These are phyloP conservation scores for Sphaerulina populicola DNA, from an alignment of 2,329 filamentous ascomycete genomes.

Conservation along the genomic window DNA sequence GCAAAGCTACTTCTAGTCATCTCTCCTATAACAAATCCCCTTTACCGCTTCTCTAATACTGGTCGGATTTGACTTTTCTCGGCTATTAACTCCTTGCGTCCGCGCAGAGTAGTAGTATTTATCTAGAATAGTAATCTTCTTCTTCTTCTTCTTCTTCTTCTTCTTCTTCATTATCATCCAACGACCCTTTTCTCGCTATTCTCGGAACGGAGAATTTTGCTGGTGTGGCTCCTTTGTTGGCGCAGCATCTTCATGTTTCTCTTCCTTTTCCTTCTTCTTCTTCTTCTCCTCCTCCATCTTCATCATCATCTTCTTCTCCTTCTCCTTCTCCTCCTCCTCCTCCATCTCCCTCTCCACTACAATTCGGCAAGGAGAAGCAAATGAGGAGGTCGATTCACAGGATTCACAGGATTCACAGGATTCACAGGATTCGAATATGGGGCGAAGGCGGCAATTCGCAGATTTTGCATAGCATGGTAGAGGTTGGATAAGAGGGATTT, in stretches of 20 bases:
- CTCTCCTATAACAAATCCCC: neutral
- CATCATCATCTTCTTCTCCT: too few relatives aligned
- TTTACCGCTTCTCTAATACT: constrained; percentile 4
- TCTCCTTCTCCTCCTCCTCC: too few relatives aligned
- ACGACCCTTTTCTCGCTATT: neutral
- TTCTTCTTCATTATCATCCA: too few relatives aligned
- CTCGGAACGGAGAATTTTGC: constrained; percentile 6
- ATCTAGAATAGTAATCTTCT: neutral
- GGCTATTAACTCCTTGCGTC: neutral
- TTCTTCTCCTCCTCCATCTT: too few relatives aligned
- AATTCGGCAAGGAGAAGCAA: too few relatives aligned
- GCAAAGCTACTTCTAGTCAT: neutral
- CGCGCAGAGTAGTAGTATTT: too few relatives aligned
- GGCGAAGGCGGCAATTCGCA: neutral
- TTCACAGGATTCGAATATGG: constrained; percentile 6
- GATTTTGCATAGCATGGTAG: constrained; percentile 6
- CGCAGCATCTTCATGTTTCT: constrained; percentile 3
- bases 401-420: too few relatives aligned
- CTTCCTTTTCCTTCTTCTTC: too few relatives aligned
- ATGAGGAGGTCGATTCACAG: too few relatives aligned
- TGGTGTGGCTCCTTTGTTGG: constrained; percentile 2
- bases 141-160: neutral
- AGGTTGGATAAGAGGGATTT: neutral
- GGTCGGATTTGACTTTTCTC: constrained; percentile 5
- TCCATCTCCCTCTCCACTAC: too few relatives aligned